Percentiles rank a stretch among this genome's conserved stretches.
phyloP scores from a whole-genome alignment of 305 asterid species.

The Solanum hybrid region DNA sequence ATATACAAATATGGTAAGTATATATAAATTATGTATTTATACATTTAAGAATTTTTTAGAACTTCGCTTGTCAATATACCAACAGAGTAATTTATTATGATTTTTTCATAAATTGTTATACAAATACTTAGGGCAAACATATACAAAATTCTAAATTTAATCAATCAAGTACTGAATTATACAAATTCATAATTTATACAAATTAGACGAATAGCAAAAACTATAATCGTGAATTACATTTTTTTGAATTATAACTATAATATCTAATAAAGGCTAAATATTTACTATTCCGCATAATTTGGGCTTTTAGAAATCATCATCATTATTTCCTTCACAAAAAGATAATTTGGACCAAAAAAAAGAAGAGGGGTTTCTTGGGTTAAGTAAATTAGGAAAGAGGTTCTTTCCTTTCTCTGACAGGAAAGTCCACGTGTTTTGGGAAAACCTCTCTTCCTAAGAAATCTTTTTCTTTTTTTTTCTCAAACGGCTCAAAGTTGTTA shows the following conservation, averaged over 20 bases:
- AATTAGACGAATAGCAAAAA: background rate
- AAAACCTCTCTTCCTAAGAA: conserved; percentile 26
- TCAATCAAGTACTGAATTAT: too few species aligned
- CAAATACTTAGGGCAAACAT: background rate
- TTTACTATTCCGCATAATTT: too few species aligned
- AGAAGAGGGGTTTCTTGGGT: background rate
- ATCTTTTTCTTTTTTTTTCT: background rate
- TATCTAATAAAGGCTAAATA: too few species aligned
- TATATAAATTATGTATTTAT: too few species aligned
- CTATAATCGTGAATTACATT: too few species aligned
- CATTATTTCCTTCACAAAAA: background rate
- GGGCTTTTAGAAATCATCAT: background rate
- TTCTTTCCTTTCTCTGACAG: background rate
- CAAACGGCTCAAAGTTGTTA: background rate
- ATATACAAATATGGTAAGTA: too few species aligned
- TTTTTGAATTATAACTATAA: too few species aligned
- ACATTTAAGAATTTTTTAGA: too few species aligned
- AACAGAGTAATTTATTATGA: background rate
- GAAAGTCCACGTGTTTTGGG: conserved; percentile 14
- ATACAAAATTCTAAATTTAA: too few species aligned
- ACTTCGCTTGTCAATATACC: too few species aligned
- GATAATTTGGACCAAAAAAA: background rate
- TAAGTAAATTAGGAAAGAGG: background rate
- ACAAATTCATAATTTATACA: too few species aligned
- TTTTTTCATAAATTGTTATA: background rate